Percentiles rank a stretch among this genome's conserved stretches.
These are phyloP conservation scores for Triglochin maritima DNA, from an alignment of 106 monocot species.

Conservation along the genomic window DNA sequence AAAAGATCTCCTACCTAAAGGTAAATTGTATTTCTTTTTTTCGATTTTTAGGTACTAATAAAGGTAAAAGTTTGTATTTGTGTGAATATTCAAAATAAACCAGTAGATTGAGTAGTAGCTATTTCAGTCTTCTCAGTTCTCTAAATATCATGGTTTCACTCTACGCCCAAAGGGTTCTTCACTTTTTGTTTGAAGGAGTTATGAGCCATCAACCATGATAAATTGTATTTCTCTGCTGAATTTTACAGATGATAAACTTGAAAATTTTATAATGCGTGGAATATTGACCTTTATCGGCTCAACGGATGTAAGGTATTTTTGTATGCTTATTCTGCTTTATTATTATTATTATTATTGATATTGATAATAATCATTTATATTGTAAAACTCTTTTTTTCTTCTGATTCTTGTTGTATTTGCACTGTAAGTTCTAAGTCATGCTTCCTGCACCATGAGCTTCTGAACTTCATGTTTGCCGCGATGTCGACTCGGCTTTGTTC, in stretches of 20 bases:
- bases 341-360: neutral
- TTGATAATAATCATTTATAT: too few species aligned
- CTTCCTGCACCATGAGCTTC: constrained; percentile 81
- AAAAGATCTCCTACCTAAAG: constrained; percentile 36
- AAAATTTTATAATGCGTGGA: constrained; percentile 55
- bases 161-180: too few species aligned
- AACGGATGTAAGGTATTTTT: constrained; percentile 69
- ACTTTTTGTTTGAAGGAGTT: neutral
- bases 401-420: constrained; percentile 17
- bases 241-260: constrained; percentile 48
- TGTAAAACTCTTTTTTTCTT: neutral
- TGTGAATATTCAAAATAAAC: neutral
- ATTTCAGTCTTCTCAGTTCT: too few species aligned
- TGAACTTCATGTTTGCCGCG: constrained; percentile 81
- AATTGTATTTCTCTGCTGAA: neutral
- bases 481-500: constrained; percentile 94
- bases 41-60: neutral
- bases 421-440: constrained; percentile 56
- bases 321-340: constrained; percentile 3
- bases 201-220: neutral
- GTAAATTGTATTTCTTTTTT: constrained; percentile 26
- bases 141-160: too few species aligned
- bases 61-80: constrained; percentile 2
- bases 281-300: constrained; percentile 62
- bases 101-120: too few species aligned